A percentile compares a stretch with the other conserved stretches of the same genome.
phyloP scores from a whole-genome alignment of 2,329 filamentous ascomycete species.

The Teratosphaeria epicoccoides region DNA sequence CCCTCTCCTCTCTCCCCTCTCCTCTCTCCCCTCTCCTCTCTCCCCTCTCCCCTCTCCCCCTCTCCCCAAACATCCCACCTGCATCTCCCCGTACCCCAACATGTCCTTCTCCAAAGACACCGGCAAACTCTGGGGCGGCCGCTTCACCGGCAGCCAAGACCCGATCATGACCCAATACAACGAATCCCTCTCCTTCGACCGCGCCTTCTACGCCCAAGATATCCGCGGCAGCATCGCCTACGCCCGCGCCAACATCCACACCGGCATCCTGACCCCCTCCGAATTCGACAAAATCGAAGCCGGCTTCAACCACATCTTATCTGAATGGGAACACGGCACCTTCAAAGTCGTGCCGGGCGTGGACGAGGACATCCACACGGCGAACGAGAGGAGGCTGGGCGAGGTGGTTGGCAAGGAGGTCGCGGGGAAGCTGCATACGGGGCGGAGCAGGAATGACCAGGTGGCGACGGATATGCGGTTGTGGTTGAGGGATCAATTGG shows the following conservation, averaged over 20 bases:
- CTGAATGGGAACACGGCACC: constrained; percentile 37
- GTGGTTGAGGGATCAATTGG: constrained; percentile 70
- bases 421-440: constrained; percentile 83
- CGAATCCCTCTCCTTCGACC: constrained; percentile 68
- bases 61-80: background rate
- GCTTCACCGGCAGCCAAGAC: constrained; percentile 63
- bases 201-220: constrained; percentile 66
- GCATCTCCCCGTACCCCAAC: background rate
- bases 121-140: constrained; percentile 49
- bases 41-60: too few species aligned
- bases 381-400: constrained; percentile 46
- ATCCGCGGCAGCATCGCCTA: constrained; percentile 73
- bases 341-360: constrained; percentile 39
- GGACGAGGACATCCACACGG: constrained; percentile 46
- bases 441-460: constrained; percentile 79
- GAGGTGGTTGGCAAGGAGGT: constrained; percentile 80
- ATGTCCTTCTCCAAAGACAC: background rate
- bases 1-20: background rate
- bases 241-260: constrained; percentile 66
- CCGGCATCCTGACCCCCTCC: constrained; percentile 58
- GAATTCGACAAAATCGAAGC: constrained; percentile 66
- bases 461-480: constrained; percentile 82
- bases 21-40: too few species aligned
- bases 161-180: constrained; percentile 83
- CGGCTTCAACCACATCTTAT: constrained; percentile 51